Conservation (phyloP, 805 yeast genomes). For the Myxozyma kluyveri region DNA sequence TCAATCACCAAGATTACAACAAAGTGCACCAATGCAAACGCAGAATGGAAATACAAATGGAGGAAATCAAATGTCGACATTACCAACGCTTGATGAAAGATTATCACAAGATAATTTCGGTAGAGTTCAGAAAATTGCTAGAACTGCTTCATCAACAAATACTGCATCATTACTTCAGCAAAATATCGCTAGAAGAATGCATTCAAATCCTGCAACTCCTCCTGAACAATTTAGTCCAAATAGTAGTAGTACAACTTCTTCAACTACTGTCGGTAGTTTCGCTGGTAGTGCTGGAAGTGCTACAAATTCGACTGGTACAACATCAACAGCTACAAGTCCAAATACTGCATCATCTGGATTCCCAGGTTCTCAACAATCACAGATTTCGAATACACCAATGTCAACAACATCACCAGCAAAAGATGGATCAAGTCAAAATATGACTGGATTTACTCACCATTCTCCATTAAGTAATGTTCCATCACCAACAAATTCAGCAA, state of each 20-base stretch:
- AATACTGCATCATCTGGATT: constrained; percentile 5
- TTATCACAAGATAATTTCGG: constrained; percentile 23
- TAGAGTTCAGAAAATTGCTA: constrained; percentile 30
- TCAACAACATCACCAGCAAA: background rate
- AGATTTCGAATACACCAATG: background rate
- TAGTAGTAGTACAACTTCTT: background rate
- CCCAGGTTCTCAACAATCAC: background rate
- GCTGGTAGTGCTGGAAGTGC: constrained; percentile 8
- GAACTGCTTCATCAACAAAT: constrained; percentile 27
- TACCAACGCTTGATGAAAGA: background rate
- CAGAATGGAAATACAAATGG: background rate
- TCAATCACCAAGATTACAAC: constrained; percentile 2
- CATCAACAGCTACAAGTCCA: constrained; percentile 16
- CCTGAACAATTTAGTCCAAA: constrained; percentile 28
- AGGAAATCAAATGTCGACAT: background rate
- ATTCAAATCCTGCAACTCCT: constrained; percentile 28
- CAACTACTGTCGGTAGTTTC: constrained; percentile 6
- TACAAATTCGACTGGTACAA: constrained; percentile 10
- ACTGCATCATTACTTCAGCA: constrained; percentile 28
- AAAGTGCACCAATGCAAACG: background rate
- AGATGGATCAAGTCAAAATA: background rate
- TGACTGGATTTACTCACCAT: background rate
- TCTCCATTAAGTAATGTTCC: background rate
- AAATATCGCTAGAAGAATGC: constrained; percentile 26
- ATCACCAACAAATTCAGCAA: background rate